Evolutionary conservation across 2,329 filamentous ascomycete genomes (phyloP).

Genomic region (Coniosporium tulheliwenetii): DNA sequence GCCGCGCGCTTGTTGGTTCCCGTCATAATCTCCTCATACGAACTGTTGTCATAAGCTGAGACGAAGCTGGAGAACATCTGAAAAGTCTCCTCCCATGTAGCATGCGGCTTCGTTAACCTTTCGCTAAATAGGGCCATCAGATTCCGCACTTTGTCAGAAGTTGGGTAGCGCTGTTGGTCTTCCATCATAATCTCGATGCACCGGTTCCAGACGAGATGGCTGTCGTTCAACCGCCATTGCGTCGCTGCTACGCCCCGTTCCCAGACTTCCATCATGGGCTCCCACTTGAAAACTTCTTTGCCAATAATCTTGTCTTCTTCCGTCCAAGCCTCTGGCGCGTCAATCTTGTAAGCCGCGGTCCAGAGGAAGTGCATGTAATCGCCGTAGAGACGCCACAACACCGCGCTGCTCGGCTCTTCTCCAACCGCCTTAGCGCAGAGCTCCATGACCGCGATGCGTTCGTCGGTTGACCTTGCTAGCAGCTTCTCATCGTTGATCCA

Average conservation of each 20-base stretch:
- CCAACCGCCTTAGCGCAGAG: constrained; percentile 53
- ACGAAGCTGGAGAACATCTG: constrained; percentile 62
- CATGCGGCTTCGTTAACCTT: constrained; percentile 56
- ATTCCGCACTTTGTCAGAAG: constrained; percentile 41
- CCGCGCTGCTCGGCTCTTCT: constrained; percentile 58
- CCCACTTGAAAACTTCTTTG: constrained; percentile 55
- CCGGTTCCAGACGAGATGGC: constrained; percentile 64
- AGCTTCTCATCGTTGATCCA: constrained; percentile 58
- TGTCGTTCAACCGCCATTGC: constrained; percentile 60
- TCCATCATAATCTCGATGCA: constrained; percentile 60
- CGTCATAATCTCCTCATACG: constrained; percentile 63
- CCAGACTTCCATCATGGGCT: constrained; percentile 52
- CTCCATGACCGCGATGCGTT: constrained; percentile 55
- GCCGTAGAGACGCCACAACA: constrained; percentile 63
- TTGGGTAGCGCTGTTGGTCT: constrained; percentile 42
- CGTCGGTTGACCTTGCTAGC: constrained; percentile 45
- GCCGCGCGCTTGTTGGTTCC: constrained; percentile 47
- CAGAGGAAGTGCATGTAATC: constrained; percentile 64
- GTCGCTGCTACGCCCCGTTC: constrained; percentile 56
- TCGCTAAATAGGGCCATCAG: constrained; percentile 56
- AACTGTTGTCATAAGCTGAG: constrained; percentile 51
- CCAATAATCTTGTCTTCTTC: constrained; percentile 55
- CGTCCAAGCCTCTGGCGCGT: constrained; percentile 28
- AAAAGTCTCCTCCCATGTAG: constrained; percentile 59
- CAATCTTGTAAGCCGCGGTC: constrained; percentile 23